Evolutionary conservation across 306 rosid genomes (phyloP), one percentile per base, ranked within the genome.

Genomic region (Prunus dulcis): DNA sequence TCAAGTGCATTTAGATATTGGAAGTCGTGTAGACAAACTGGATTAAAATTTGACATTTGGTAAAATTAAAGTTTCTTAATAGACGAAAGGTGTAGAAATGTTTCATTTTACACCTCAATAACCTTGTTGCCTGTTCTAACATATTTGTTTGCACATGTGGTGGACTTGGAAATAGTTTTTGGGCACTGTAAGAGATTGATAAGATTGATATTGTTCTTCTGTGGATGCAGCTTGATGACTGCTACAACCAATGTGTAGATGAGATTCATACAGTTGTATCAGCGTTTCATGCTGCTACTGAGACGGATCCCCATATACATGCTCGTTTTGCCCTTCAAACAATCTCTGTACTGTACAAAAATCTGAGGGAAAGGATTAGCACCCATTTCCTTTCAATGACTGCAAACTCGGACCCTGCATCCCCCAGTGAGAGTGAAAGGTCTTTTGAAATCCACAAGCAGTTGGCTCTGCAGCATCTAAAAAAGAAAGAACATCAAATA

Each of bases 201-300:
- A 13, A 30, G 43, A 63, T 14, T 30, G 67, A 8, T 63, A 13
- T 7, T 63, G 1, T 6, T 63, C 6, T 38, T 43, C 0, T 55
- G 49, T 78, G 55, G 51, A 34, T 79, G 67, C 76, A 93, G 97
- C 96, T 95, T 76, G 99, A 95, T 74, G 88, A 79, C 12, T 86
- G 88, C 62, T 92, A 90, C 79, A 89, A 81, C 79, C 93, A 86
- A 72, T 90, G 96, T 80, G 61, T 90, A 87, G 93, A 90, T 60
- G 97, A 95, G 87, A 79, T 95, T 67, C 97, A 92, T 69, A 90
- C 93, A 4, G 92, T 92, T 65, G 73, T 86, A 65, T 89, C 96
- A 12, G 97, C 97, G 47, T 92, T 95, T 63, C 91, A 89, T 76
- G 97, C 93, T 28, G 97, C 93, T 23, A 89, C 97, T 0, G 93